Evolutionary conservation across 192 early-diverging fungal genomes (phyloP), one percentile per base, ranked within the genome.

Genomic region (Coemansia umbellata): DNA sequence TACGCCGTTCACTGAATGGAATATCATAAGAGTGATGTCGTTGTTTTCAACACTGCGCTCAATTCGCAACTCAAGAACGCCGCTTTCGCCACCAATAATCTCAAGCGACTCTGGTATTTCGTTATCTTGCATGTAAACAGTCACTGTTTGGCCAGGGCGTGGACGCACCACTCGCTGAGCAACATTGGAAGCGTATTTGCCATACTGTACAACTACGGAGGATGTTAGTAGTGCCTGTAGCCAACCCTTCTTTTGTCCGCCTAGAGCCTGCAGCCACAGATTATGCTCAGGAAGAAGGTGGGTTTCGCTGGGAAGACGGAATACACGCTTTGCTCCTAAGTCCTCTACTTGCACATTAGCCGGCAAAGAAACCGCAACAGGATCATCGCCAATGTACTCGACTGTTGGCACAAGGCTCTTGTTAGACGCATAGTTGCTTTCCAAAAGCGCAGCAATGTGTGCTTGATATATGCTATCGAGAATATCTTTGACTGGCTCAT

Each of bases 401-500:
- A 87, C 82, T 23, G 82, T 59, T 8, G 93, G 91, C 30, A 97
- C 87, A 8, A 42, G 51, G 15, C 60, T 55, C 13, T 63, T 67
- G 21, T 88, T 78, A 33, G 69, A 66, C 33, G 70, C 75, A 65
- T 94, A 90, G 74, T 88, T 83, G 30, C 79, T 74, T 44, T 80
- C 67, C 67, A 88, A 84, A 47, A 95, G 76, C 37, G 79, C 76
- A 3, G 73, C 82, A 47, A 95, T 87, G 42, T 93, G 90, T 28
- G 80, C 82, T 19, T 82, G 66, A 76, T 93, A 91, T 24, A 97
- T 88, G 28, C 83, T 78, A 50, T 87, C 91, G 22, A 97, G 70
- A 52, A 95, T 92, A 13, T 89, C 90, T 52, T 85, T 88, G 33
- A 93, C 92, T 5, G 93, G 92, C 66, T 92, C 87, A 59, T 95